phyloP scores from a whole-genome alignment of 2,329 filamentous ascomycete species.

The Epichloe sibirici region DNA sequence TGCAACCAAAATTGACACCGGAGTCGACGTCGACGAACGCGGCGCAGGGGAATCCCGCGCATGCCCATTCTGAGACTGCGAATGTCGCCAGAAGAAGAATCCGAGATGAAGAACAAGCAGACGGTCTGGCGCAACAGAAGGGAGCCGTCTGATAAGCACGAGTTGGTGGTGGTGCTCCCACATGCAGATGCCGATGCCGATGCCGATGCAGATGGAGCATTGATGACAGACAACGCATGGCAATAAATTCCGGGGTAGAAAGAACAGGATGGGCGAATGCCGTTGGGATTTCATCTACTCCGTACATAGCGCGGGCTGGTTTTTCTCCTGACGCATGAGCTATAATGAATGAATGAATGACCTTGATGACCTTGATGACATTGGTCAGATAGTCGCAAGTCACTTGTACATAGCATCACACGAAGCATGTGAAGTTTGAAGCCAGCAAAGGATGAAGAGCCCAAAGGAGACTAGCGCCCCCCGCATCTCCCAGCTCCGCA shows the following conservation, averaged over 20 bases:
- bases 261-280: too few relatives aligned
- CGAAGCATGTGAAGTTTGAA: conserved; percentile 17
- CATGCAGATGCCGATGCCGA: not conserved
- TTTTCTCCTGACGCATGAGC: too few relatives aligned
- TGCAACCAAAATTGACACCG: not conserved
- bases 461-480: conserved; percentile 14
- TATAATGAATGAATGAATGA: too few relatives aligned
- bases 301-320: too few relatives aligned
- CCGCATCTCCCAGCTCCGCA: not conserved
- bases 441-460: conserved; percentile 1
- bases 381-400: too few relatives aligned
- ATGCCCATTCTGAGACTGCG: not conserved
- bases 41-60: too few relatives aligned
- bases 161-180: not conserved
- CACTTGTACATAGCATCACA: too few relatives aligned
- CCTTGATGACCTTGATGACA: too few relatives aligned
- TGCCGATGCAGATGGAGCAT: not conserved
- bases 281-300: too few relatives aligned
- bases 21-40: not conserved
- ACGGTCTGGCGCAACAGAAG: not conserved
- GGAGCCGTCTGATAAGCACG: too few relatives aligned
- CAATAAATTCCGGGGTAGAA: too few relatives aligned
- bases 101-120: not conserved
- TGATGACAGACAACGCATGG: too few relatives aligned
- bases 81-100: not conserved